phyloP scores from a whole-genome alignment of 768 basidiomycete genomes.

The Kwoniella newhampshirensis region DNA sequence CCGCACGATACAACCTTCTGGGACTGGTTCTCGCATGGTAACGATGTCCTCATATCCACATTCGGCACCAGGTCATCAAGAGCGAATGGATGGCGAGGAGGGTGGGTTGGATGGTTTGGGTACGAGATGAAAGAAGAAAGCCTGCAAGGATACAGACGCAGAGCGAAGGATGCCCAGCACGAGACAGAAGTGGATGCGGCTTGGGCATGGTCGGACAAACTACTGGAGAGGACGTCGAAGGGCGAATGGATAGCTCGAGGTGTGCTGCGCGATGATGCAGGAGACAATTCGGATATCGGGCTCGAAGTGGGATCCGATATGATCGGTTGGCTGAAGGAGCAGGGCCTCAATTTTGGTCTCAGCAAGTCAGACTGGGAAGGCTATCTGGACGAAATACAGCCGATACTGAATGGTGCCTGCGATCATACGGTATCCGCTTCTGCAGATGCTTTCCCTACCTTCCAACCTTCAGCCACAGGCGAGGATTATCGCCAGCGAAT shows the following conservation, averaged over 20 bases:
- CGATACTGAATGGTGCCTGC: background rate
- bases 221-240: conserved; percentile 33
- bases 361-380: conserved; percentile 15
- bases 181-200: conserved; percentile 41
- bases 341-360: conserved; percentile 23
- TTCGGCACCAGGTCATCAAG: background rate
- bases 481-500: conserved; percentile 67
- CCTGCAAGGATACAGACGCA: conserved; percentile 42
- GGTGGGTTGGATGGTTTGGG: conserved; percentile 54
- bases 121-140: conserved; percentile 55
- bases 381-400: conserved; percentile 2
- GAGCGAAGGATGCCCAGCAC: background rate
- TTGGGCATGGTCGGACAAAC: conserved; percentile 47
- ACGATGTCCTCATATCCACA: conserved; percentile 9
- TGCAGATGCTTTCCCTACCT: conserved; percentile 32
- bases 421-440: background rate
- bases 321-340: conserved; percentile 32
- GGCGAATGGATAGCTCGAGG: conserved; percentile 47
- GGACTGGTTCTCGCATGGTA: conserved; percentile 44
- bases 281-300: background rate
- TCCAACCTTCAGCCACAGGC: conserved; percentile 29
- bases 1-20: conserved; percentile 42
- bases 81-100: conserved; percentile 40
- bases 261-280: conserved; percentile 15
- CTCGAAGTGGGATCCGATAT: conserved; percentile 9